Percentiles rank a stretch among this genome's conserved stretches.
These are phyloP conservation scores for Ophiostoma himal-ulmi DNA, from an alignment of 2,329 filamentous ascomycete species.

Conservation along the genomic window DNA sequence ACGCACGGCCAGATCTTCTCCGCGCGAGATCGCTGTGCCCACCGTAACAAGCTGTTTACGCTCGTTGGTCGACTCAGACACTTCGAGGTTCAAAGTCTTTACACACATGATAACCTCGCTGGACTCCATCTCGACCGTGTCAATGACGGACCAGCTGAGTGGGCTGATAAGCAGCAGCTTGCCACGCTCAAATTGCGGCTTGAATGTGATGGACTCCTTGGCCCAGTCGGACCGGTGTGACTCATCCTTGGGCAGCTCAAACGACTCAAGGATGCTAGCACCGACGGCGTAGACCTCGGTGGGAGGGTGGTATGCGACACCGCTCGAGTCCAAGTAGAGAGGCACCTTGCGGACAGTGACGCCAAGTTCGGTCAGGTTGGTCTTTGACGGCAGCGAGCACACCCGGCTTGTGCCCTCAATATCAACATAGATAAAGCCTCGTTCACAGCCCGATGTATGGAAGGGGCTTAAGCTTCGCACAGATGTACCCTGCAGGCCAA, in stretches of 20 bases:
- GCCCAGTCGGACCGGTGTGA: constrained; percentile 77
- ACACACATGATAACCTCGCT: constrained; percentile 76
- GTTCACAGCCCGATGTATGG: constrained; percentile 68
- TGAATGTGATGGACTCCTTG: constrained; percentile 58
- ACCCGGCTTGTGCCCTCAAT: constrained; percentile 65
- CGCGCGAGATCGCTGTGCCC: constrained; percentile 77
- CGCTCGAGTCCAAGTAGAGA: constrained; percentile 63
- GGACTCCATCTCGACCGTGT: constrained; percentile 65
- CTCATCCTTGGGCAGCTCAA: constrained; percentile 80
- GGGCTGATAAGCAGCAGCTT: constrained; percentile 74
- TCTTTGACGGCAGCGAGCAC: constrained; percentile 58
- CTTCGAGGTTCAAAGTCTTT: constrained; percentile 76
- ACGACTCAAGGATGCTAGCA: constrained; percentile 61
- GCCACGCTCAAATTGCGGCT: constrained; percentile 65
- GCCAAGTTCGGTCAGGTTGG: constrained; percentile 66
- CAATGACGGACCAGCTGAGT: constrained; percentile 69
- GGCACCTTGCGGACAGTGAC: constrained; percentile 68
- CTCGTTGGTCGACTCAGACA: constrained; percentile 86
- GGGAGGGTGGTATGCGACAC: constrained; percentile 69
- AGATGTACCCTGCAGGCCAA: constrained; percentile 63
- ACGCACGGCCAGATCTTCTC: constrained; percentile 81
- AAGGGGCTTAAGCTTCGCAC: constrained; percentile 70
- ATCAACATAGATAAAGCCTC: constrained; percentile 79
- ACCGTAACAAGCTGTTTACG: constrained; percentile 75
- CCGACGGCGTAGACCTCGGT: constrained; percentile 71